Conservation (phyloP, 2,329 filamentous ascomycete genomes). For the Niveomyces coronatus region DNA sequence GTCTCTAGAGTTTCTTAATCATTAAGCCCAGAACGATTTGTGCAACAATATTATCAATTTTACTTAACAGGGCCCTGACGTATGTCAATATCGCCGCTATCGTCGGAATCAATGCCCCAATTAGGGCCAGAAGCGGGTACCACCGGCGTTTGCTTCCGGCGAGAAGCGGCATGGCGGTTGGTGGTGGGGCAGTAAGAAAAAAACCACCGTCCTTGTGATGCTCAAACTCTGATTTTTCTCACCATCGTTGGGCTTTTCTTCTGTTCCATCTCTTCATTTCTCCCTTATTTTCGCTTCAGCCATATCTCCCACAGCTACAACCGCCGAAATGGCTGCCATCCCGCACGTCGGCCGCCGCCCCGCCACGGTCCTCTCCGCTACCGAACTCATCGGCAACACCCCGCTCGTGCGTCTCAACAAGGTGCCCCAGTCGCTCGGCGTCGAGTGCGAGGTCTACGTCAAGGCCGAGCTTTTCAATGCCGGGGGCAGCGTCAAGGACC, state of each 20-base stretch:
- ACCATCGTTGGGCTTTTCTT: neutral
- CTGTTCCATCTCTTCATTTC: neutral
- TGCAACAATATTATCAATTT: too few relatives aligned
- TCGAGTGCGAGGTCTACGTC: conserved; percentile 80
- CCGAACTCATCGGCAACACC: conserved; percentile 87
- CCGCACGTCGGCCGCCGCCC: conserved; percentile 23
- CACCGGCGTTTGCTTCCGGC: conserved; percentile 4
- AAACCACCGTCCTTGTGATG: neutral
- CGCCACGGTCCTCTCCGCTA: conserved; percentile 49
- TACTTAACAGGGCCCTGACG: too few relatives aligned
- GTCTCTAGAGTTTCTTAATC: too few relatives aligned
- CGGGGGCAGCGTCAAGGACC: conserved; percentile 86
- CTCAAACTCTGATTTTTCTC: too few relatives aligned
- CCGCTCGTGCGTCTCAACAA: conserved; percentile 92
- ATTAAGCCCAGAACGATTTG: too few relatives aligned
- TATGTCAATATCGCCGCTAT: too few relatives aligned
- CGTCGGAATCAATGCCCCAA: too few relatives aligned
- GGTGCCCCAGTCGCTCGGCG: conserved; percentile 80
- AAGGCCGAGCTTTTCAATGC: conserved; percentile 93
- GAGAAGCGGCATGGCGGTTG: neutral
- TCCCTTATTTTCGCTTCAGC: neutral
- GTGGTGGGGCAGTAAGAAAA: conserved; percentile 7
- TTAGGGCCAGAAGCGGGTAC: conserved; percentile 4
- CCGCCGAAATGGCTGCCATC: conserved; percentile 11
- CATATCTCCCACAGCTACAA: neutral